These are phyloP conservation scores for Candida sanyiensis DNA, from an alignment of 805 yeast species.

Conservation along the genomic window DNA sequence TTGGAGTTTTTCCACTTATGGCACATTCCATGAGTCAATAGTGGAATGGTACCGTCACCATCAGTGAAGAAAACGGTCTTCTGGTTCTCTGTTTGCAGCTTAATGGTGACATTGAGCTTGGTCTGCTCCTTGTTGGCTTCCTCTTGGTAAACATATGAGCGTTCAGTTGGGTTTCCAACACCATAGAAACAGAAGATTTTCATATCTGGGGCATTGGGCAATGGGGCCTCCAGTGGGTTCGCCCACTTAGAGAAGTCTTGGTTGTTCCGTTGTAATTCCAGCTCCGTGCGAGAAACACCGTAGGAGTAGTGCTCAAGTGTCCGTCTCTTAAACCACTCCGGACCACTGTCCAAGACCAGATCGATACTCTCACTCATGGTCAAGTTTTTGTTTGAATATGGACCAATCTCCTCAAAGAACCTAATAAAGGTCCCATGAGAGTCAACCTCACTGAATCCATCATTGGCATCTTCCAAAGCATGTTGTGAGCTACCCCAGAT, in stretches of 20 bases:
- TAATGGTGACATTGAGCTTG: conserved; percentile 67
- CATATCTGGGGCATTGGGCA: conserved; percentile 93
- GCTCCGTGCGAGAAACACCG: conserved; percentile 60
- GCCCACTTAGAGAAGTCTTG: conserved; percentile 78
- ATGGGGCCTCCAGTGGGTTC: conserved; percentile 88
- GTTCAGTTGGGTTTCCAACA: conserved; percentile 93
- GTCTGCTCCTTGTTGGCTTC: conserved; percentile 46
- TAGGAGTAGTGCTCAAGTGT: conserved; percentile 67
- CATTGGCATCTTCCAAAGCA: conserved; percentile 56
- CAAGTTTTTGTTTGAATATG: conserved; percentile 43
- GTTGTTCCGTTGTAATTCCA: conserved; percentile 60
- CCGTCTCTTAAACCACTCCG: conserved; percentile 68
- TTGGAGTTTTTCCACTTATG: conserved; percentile 80
- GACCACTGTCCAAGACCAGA: conserved; percentile 55
- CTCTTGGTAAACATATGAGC: conserved; percentile 82
- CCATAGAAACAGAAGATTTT: conserved; percentile 89
- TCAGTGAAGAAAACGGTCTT: conserved; percentile 78
- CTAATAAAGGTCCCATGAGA: conserved; percentile 73
- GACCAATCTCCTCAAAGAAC: conserved; percentile 44
- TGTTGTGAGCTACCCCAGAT: conserved; percentile 80
- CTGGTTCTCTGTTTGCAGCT: conserved; percentile 46
- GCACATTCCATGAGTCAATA: conserved; percentile 83
- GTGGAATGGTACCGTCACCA: conserved; percentile 94
- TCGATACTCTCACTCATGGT: conserved; percentile 68
- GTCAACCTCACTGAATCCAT: conserved; percentile 1